Evolutionary conservation across 371 early-diverging fungal species (phyloP).

Genomic region (Sporodiniella umbellata): DNA sequence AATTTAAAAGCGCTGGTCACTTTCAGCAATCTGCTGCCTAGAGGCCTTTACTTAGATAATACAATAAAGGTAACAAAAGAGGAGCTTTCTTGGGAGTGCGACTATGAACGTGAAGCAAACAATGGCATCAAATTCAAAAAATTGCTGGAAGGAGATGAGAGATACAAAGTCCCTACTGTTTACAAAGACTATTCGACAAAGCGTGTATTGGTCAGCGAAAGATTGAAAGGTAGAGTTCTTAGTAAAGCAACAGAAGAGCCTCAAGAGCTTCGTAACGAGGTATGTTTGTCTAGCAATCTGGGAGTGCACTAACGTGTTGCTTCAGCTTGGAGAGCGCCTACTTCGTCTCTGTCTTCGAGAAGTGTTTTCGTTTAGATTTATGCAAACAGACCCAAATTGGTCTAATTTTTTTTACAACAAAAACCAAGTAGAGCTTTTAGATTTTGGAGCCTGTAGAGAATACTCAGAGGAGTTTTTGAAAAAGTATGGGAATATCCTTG

Average conservation of each 20-base stretch:
- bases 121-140: conserved; percentile 67
- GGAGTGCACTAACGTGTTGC: neutral
- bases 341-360: conserved; percentile 85
- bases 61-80: conserved; percentile 86
- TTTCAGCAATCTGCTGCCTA: conserved; percentile 82
- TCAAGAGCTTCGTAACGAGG: conserved; percentile 72
- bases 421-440: conserved; percentile 78
- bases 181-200: conserved; percentile 66
- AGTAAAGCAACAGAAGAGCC: conserved; percentile 57
- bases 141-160: conserved; percentile 55
- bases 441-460: conserved; percentile 94
- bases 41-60: conserved; percentile 95
- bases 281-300: conserved; percentile 10
- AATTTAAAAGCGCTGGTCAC: conserved; percentile 79
- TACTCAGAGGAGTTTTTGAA: conserved; percentile 74
- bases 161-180: conserved; percentile 78
- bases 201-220: conserved; percentile 80
- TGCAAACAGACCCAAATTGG: conserved; percentile 99
- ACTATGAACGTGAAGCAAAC: conserved; percentile 88
- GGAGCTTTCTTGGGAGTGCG: conserved; percentile 94
- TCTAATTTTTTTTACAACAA: conserved; percentile 92
- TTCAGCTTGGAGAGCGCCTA: conserved; percentile 49
- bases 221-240: conserved; percentile 75
- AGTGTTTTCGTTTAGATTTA: conserved; percentile 88
- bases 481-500: conserved; percentile 73